Base-by-base conservation (phyloP, 1,284 basidiomycete genomes). In the Puccinia sorghi region DNA sequence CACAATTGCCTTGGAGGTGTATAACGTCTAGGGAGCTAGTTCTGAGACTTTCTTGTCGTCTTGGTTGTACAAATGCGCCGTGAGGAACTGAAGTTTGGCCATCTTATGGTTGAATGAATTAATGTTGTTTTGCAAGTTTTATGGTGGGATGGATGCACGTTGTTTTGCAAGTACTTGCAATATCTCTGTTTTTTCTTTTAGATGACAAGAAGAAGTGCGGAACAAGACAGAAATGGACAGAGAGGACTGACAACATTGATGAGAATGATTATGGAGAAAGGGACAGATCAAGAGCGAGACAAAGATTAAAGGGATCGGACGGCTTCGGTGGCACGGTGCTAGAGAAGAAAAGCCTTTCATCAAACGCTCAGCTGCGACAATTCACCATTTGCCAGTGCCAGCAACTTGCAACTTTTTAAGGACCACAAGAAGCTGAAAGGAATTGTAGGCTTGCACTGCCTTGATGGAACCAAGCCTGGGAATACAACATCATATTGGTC, bases 51-150 rank as follows among this genome's bases (percentile, higher is more conserved):
- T 11, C 32, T 74, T 64, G 8, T 63, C 50, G n/a, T 64, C 43
- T 32, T 46, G 43, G 25, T 63, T 59, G 11, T 50, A 43, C 13
- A 74, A 27, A 66, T 74, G 11, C 13, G 61, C 46, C 20, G 72
- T 74, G 13, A 74, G 13, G 37, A 74, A 74, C 43, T 74, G 72
- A 61, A 74, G 59, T 22, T 74, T 74, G 8, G 72, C 59, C 72
- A 74, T 74, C n/a, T n/a, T n/a, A n/a, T n/a, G n/a, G n/a, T n/a
- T n/a, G n/a, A n/a, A n/a, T n/a, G n/a, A n/a, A n/a, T n/a, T n/a
- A n/a, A n/a, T 12, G 37, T n/a, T 39, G 20, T 37, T 32, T 32
- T 59, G 15, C 2, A 39, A 37, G 15, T 72, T 39, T 11, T n/a
- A 41, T 25, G 25, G 66, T 48, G 39, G 66, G n/a, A n/a, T n/a